A percentile compares a stretch with the other conserved stretches of the same genome.
These are phyloP conservation scores for Fusarium austroafricanum DNA, from an alignment of 2,329 filamentous ascomycete species.

Conservation along the genomic window DNA sequence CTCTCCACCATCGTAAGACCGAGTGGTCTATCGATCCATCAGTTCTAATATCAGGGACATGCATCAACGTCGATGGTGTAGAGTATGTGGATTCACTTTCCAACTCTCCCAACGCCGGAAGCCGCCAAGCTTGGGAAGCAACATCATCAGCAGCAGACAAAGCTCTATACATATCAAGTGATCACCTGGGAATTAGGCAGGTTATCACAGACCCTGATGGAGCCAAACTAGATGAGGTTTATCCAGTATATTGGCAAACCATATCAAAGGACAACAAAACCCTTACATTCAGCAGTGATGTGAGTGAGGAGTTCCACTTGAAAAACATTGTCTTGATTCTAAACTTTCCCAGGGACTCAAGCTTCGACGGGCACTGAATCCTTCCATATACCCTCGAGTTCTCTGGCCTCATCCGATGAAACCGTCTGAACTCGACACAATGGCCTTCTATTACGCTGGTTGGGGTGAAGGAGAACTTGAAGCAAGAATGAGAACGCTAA, in stretches of 20 bases:
- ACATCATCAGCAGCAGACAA: rapidly evolving
- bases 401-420: conserved; percentile 5
- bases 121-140: background rate
- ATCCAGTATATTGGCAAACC: conserved; percentile 16
- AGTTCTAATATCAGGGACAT: background rate
- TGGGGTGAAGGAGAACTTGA: conserved; percentile 14
- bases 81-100: conserved; percentile 9
- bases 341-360: conserved; percentile 4
- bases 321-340: background rate
- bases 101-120: rapidly evolving
- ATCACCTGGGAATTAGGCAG: conserved; percentile 25
- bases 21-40: background rate
- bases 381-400: background rate
- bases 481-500: conserved; percentile 12
- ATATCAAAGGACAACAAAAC: background rate
- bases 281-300: conserved; percentile 10
- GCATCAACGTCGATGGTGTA: conserved; percentile 13
- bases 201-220: background rate
- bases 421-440: background rate
- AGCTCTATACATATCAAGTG: conserved; percentile 5
- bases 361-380: background rate
- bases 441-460: conserved; percentile 11
- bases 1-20: background rate
- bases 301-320: background rate
- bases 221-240: rapidly evolving